phyloP scores from a whole-genome alignment of 257 asterid genomes.

The Jacaranda mimosifolia region DNA sequence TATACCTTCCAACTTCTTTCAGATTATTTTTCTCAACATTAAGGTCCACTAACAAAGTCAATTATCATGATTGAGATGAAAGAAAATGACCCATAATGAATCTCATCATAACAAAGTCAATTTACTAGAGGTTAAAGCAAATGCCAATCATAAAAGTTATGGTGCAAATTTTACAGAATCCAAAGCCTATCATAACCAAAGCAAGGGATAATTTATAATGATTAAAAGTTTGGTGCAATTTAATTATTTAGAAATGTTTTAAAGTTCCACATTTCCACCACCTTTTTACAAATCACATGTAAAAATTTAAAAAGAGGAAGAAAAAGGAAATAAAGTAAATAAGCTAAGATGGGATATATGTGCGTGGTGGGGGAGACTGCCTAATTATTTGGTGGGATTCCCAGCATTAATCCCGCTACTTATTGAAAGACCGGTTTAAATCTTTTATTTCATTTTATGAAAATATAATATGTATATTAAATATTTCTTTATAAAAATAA shows the following conservation, averaged over 20 bases:
- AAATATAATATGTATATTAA: no score
- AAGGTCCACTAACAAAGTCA: background rate
- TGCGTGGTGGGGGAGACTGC: constrained; percentile 5
- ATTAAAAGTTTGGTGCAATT: constrained; percentile 29
- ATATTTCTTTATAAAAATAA: no score
- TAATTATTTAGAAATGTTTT: background rate
- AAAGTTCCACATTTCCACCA: background rate
- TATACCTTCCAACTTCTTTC: no score
- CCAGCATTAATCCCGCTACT: background rate
- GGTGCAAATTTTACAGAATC: constrained; percentile 40
- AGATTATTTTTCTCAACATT: background rate
- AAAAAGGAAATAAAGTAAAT: background rate
- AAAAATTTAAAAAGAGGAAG: background rate
- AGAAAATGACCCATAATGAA: constrained; percentile 13
- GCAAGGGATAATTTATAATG: background rate
- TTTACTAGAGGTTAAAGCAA: constrained; percentile 34
- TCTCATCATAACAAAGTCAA: constrained; percentile 25
- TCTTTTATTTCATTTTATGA: no score
- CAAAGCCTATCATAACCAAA: constrained; percentile 36
- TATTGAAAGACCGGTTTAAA: background rate
- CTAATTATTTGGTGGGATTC: background rate
- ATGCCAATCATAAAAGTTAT: constrained; percentile 19
- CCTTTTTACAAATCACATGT: background rate
- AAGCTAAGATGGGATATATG: background rate
- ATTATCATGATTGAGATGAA: constrained; percentile 5